Percentiles rank a stretch among this genome's conserved stretches.
Evolutionary conservation across 257 asterid species (phyloP).

Genomic region (Nicotiana obtusifolia): DNA sequence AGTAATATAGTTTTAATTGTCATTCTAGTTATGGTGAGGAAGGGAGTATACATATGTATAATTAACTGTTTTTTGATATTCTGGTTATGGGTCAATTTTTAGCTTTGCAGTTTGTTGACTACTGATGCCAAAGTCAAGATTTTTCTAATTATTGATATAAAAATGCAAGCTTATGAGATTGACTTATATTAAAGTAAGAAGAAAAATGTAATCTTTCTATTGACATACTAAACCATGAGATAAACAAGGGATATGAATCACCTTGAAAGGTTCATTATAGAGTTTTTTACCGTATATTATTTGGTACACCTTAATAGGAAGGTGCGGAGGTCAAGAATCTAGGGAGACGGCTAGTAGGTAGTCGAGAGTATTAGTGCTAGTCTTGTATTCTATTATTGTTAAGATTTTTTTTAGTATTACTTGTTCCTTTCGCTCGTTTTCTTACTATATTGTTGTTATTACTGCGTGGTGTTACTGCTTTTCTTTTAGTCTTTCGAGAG

Average conservation of each 20-base stretch:
- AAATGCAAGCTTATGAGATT: background rate
- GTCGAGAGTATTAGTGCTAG: too few species aligned
- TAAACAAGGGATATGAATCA: background rate
- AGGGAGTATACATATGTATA: background rate
- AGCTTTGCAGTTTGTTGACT: background rate
- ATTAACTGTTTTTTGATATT: too few species aligned
- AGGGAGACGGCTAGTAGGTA: too few species aligned
- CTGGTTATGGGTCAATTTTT: background rate
- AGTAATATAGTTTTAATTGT: background rate
- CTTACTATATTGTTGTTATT: too few species aligned
- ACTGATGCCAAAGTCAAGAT: background rate
- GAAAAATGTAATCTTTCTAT: background rate
- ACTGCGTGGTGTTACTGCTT: too few species aligned
- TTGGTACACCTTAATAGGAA: too few species aligned
- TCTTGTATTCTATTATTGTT: too few species aligned
- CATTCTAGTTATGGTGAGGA: background rate
- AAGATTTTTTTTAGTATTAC: too few species aligned
- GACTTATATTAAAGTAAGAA: background rate
- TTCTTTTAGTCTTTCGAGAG: too few species aligned
- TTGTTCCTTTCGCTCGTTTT: too few species aligned
- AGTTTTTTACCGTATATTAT: background rate
- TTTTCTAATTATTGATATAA: background rate
- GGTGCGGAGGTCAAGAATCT: too few species aligned
- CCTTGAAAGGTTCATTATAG: background rate
- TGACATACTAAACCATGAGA: background rate